phyloP scores from a whole-genome alignment of 2,329 filamentous ascomycete species.

The Lasiodiplodia citricola region DNA sequence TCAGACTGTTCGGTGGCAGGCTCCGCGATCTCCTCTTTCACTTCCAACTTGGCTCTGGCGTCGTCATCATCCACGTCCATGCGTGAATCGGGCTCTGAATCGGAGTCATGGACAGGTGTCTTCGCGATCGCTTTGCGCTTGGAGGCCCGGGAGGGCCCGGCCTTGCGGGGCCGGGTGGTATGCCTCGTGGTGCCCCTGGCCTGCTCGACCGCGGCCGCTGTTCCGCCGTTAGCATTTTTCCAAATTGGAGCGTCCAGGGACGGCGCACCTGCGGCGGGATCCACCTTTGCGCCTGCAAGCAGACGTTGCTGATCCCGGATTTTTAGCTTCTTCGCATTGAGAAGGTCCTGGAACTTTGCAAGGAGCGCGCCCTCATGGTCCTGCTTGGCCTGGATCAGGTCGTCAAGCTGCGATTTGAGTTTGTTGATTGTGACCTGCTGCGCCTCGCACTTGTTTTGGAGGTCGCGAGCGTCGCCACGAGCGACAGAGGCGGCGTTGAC shows the following conservation, averaged over 20 bases:
- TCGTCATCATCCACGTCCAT: slow-evolving; percentile 35
- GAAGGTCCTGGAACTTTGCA: slow-evolving; percentile 70
- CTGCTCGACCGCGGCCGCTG: slow-evolving; percentile 39
- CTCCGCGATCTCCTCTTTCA: slow-evolving; percentile 7
- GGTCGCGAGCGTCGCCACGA: slow-evolving; percentile 50
- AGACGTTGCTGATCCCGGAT: slow-evolving; percentile 75
- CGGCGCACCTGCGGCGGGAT: slow-evolving; percentile 37
- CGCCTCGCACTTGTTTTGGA: slow-evolving; percentile 50
- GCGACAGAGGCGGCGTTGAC: slow-evolving; percentile 56
- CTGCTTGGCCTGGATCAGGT: slow-evolving; percentile 69
- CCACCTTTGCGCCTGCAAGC: slow-evolving; percentile 60
- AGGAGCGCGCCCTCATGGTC: slow-evolving; percentile 70
- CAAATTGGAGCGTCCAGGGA: neutral
- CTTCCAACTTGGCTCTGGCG: slow-evolving; percentile 36
- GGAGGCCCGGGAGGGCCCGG: slow-evolving; percentile 40
- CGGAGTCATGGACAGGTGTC: slow-evolving; percentile 32
- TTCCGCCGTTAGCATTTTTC: slow-evolving; percentile 16
- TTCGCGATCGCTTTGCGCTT: slow-evolving; percentile 41
- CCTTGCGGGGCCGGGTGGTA: slow-evolving; percentile 34
- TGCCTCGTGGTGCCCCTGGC: slow-evolving; percentile 31
- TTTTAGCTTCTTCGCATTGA: slow-evolving; percentile 82
- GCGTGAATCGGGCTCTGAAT: slow-evolving; percentile 37
- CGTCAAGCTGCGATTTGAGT: slow-evolving; percentile 67
- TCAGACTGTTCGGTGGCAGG: slow-evolving; percentile 37
- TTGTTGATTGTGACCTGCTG: slow-evolving; percentile 63